Percentiles rank a stretch among this genome's conserved stretches.
Conservation (phyloP, 352 stramenopile genomes). For the Phytophthora crassamura region DNA sequence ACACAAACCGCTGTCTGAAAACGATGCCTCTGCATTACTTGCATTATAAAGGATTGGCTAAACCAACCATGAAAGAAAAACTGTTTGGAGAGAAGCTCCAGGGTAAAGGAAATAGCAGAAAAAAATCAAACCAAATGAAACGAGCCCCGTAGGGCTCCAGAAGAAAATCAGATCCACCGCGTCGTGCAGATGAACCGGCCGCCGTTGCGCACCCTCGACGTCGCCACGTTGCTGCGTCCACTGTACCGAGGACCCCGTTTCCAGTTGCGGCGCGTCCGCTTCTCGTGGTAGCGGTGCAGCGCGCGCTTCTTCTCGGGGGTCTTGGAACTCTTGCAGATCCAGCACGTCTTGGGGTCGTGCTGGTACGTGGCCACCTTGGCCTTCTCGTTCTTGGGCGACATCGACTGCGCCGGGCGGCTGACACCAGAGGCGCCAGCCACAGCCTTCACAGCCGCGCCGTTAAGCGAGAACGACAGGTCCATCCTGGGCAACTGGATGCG, state of each 20-base stretch:
- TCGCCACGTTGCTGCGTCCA: constrained; percentile 80
- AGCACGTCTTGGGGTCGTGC: constrained; percentile 81
- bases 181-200: constrained; percentile 85
- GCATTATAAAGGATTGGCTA: constrained; percentile 30
- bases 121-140: constrained; percentile 45
- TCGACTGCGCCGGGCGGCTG: constrained; percentile 25
- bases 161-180: constrained; percentile 76
- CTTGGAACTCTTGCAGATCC: constrained; percentile 90
- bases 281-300: constrained; percentile 84
- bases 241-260: constrained; percentile 84
- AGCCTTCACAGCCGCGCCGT: constrained; percentile 27
- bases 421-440: constrained; percentile 6
- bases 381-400: constrained; percentile 61
- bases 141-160: constrained; percentile 23
- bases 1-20: constrained; percentile 28
- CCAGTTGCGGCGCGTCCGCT: constrained; percentile 84
- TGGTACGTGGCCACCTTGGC: constrained; percentile 63
- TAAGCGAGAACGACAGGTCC: constrained; percentile 58
- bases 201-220: constrained; percentile 81
- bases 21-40: constrained; percentile 44
- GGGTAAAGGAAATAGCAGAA: constrained; percentile 32
- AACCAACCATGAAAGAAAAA: constrained; percentile 43
- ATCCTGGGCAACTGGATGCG: constrained; percentile 72
- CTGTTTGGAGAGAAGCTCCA: constrained; percentile 45
- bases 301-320: constrained; percentile 82